Evolutionary conservation across 495 filamentous ascomycete genomes (phyloP).

Genomic region (Podospora appendiculata): DNA sequence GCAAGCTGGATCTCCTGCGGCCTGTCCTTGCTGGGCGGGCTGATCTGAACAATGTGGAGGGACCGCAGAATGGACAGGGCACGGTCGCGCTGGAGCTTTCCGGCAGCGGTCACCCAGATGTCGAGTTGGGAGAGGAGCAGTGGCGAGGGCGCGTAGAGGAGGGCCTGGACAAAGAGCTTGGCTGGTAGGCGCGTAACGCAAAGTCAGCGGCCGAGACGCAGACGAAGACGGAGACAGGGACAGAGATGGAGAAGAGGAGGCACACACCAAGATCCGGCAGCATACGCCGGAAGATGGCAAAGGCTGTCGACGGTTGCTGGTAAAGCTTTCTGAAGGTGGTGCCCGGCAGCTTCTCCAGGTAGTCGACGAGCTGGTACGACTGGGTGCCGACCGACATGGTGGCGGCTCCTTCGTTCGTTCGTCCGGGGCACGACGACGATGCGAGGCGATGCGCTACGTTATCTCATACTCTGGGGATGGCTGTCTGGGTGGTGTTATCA

Average conservation of each 20-base stretch:
- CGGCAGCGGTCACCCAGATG: constrained; percentile 69
- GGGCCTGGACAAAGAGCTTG: constrained; percentile 89
- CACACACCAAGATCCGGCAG: constrained; percentile 75
- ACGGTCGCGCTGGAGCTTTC: constrained; percentile 69
- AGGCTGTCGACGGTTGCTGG: constrained; percentile 87
- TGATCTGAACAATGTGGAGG: constrained; percentile 69
- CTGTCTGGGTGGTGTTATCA: too few species aligned
- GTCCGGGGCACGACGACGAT: too few species aligned
- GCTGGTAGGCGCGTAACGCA: constrained; percentile 40
- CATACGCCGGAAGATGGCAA: constrained; percentile 97
- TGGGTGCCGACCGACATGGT: not conserved
- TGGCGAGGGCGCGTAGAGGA: constrained; percentile 78
- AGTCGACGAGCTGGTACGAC: constrained; percentile 58
- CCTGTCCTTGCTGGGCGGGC: constrained; percentile 46
- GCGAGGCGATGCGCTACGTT: too few species aligned
- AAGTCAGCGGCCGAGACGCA: not conserved
- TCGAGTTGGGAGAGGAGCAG: constrained; percentile 66
- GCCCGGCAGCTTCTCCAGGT: constrained; percentile 81
- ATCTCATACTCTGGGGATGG: too few species aligned
- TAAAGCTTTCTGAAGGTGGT: constrained; percentile 86
- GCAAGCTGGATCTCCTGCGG: constrained; percentile 62
- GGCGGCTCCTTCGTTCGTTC: too few species aligned
- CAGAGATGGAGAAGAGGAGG: not conserved
- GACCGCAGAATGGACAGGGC: constrained; percentile 71
- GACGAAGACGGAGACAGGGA: not conserved